Base-by-base conservation (phyloP, 2,329 filamentous ascomycete genomes). In the Pseudogymnoascus pannorum region DNA sequence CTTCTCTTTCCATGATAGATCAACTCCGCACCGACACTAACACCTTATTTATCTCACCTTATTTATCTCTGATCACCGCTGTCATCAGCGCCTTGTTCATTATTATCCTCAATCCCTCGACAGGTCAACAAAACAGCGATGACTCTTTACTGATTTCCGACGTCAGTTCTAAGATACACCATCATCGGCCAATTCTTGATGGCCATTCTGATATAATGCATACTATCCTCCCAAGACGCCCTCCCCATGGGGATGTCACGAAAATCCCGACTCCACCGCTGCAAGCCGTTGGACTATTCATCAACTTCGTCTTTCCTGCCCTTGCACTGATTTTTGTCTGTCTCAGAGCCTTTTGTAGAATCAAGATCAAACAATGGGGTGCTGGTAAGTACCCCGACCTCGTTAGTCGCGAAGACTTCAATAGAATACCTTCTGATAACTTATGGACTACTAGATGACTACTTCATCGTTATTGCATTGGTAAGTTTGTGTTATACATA, bases 251-350 rank as follows among this genome's bases (percentile, higher is more conserved):
- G 26, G 48, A 54, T 31, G 48, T 54, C 9, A 54, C 48, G 9
- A 26, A 68, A 40, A 71, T 73, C 6, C 72, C 72, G 1, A 73
- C 72, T 9, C 69, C 72, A 9, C 65, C 70, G n/a, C 68, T 72
- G 12, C 73, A 75, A 51, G 60, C 65, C 6, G 63, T 63, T 8
- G 73, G 68, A 1, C 60, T 74, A 3, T 69, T 69, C 40, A 64
- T 74, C 38, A 65, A 71, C 16, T 73, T 75, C 63, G 61, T 73
- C 51, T 72, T 74, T 14, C 72, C 73, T 1, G 60, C 62, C 4
- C 29, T 75, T 12, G 69, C 72, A 11, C 61, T 71, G 48, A 44
- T 73, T 1, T 54, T 54, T 54, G 69, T 2, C 67, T 70, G 9
- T 54, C 59, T 1, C 61, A 73, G 54, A 64, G 72, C 9, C 59